These are phyloP conservation scores for Licmophora abbreviata DNA, from an alignment of 108 stramenopile genomes.

Conservation along the genomic window DNA sequence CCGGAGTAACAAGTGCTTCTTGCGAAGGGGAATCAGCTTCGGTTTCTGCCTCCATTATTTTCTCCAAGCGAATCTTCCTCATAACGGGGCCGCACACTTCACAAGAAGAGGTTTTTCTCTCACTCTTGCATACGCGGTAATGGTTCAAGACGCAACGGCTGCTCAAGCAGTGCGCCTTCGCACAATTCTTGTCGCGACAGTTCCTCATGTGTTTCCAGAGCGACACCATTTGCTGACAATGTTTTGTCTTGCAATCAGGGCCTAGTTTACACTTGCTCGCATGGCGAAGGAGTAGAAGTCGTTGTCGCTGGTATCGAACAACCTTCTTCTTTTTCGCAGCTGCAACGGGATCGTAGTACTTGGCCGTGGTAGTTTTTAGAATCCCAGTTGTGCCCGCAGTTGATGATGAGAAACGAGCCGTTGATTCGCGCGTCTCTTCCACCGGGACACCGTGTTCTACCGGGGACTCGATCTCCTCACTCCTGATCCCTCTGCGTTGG, in stretches of 20 bases:
- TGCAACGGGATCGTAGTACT: constrained; percentile 23
- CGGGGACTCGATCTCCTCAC: no score
- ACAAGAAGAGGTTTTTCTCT: constrained; percentile 52
- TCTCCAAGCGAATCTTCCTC: constrained; percentile 41
- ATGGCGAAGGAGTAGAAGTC: constrained; percentile 59
- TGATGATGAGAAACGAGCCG: not conserved
- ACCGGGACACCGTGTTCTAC: not conserved
- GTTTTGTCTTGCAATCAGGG: constrained; percentile 43
- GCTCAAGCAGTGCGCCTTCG: constrained; percentile 63
- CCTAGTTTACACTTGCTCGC: constrained; percentile 54
- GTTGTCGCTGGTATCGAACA: constrained; percentile 63
- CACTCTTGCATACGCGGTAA: constrained; percentile 60
- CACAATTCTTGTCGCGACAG: constrained; percentile 69
- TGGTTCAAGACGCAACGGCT: constrained; percentile 74
- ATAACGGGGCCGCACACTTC: constrained; percentile 72
- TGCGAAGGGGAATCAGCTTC: not conserved
- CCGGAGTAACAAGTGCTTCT: not conserved
- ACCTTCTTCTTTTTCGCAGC: constrained; percentile 48
- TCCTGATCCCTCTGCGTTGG: no score
- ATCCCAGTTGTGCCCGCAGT: constrained; percentile 5
- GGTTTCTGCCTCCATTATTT: no score
- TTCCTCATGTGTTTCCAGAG: constrained; percentile 76
- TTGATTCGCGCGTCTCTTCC: not conserved
- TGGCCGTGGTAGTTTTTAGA: constrained; percentile 3
- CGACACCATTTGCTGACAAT: constrained; percentile 66